Base-by-base conservation (phyloP, 495 filamentous ascomycete species). In the Aspergillus sclerotiicarbonarius region DNA sequence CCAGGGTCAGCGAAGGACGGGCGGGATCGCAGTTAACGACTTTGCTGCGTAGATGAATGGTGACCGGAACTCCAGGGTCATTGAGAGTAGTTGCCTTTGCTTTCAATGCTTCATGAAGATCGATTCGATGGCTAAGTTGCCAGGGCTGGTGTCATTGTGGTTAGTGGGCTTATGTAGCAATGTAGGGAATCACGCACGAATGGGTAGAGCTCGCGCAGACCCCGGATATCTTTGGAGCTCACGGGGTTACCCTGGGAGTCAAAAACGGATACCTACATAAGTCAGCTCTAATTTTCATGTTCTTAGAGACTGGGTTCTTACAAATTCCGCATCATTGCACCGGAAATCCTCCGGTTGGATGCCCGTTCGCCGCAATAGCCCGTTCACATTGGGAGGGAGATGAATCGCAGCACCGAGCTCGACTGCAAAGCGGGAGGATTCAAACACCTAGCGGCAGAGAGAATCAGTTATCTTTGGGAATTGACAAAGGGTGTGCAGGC, bases 341-440 rank as follows among this genome's bases (percentile, higher is more conserved):
- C 31, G 32, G 12, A 45, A 51, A 0, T 58, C 47, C 37, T 58
- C 55, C 0, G 32, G 20, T 3, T 32, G 8, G 13, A 58, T 53
- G 2, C 56, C 56, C 1, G n/a, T 39, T 1, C 48, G 49, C 1
- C 35, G 49, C 6, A 53, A 13, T 2, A 58, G 35, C 1, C 56
- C 48, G 13, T 58, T 58, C n/a, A 31, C 50, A 37, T 48, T 53
- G 0, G 56, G 49, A 1, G 56, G 33, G 3, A 58, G 25, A 18
- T 58, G 56, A 13, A 58, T 47, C 6, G 39, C 56, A n/a, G 56
- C 49, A 1, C 56, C 49, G 3, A 48, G 39, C 12, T 53, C 49
- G 3, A 8, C 44, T 3, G 39, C 56, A 37, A 58, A 33, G 15
- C 35, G 49, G 0, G 56, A 58, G 6, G 33, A 52, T 25, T 58